Percentiles rank a stretch among this genome's conserved stretches.
Conservation (phyloP, 495 filamentous ascomycete species). For the Annulohypoxylon moriforme region DNA sequence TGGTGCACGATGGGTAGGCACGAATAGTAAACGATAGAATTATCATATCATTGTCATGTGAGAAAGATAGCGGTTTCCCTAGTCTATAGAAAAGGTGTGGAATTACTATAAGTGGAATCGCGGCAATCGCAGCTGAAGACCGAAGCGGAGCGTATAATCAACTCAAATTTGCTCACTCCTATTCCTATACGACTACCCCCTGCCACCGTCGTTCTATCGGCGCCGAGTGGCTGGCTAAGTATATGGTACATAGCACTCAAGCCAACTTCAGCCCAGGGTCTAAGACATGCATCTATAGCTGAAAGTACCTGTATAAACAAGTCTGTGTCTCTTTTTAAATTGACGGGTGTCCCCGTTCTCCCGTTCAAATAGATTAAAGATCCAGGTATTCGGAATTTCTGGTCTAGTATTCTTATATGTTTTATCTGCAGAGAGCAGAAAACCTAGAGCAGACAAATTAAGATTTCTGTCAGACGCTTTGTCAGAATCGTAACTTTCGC, state of each 20-base stretch:
- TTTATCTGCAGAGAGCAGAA: not conserved
- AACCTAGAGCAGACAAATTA: not conserved
- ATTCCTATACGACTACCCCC: constrained; percentile 5
- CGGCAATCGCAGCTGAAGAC: constrained; percentile 3
- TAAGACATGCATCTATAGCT: not conserved
- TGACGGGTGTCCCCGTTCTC: not conserved
- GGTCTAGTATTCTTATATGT: not conserved
- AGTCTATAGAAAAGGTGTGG: not conserved
- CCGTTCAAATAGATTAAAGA: constrained; percentile 11
- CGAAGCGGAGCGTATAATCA: constrained; percentile 19
- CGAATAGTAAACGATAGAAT: not conserved
- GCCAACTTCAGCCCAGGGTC: not conserved
- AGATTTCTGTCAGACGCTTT: constrained; percentile 4
- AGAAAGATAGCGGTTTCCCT: not conserved
- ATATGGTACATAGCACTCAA: not conserved
- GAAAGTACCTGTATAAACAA: not conserved
- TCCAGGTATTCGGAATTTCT: constrained; percentile 20
- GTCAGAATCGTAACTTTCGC: constrained; percentile 4
- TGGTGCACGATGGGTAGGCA: not conserved
- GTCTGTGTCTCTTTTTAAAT: constrained; percentile 17
- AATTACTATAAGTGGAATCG: constrained; percentile 7
- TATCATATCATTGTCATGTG: no score
- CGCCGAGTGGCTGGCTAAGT: not conserved
- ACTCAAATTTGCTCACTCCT: constrained; percentile 35
- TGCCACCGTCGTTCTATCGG: constrained; percentile 15